Evolutionary conservation across 192 early-diverging fungal genomes (phyloP).

Genomic region (Obelidium mucronatum): DNA sequence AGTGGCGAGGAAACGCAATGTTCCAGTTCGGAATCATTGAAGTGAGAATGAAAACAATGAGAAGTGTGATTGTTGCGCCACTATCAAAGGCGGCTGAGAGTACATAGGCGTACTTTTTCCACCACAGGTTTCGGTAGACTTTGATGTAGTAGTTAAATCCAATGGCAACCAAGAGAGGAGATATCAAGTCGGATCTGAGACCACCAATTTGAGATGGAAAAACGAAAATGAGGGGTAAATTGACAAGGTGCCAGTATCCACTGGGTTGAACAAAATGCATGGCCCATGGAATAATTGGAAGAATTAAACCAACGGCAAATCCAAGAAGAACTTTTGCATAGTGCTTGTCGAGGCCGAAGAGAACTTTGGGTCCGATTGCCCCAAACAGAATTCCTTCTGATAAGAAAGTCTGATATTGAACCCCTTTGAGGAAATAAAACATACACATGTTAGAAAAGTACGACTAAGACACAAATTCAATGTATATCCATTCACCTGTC

Average conservation of each 20-base stretch:
- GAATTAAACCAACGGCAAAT: constrained; percentile 36
- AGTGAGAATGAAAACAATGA: constrained; percentile 25
- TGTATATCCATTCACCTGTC: too few relatives aligned
- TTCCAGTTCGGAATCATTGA: not conserved
- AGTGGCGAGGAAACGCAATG: constrained; percentile 15
- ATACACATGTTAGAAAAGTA: not conserved
- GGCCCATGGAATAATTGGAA: constrained; percentile 39
- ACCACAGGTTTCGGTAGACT: constrained; percentile 46
- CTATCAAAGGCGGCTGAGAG: constrained; percentile 67
- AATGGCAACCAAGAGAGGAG: constrained; percentile 19
- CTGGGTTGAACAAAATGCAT: constrained; percentile 16
- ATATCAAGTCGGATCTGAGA: constrained; percentile 15
- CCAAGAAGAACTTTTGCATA: constrained; percentile 28
- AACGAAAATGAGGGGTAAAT: constrained; percentile 37
- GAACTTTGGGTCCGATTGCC: constrained; percentile 40
- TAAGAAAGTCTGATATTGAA: constrained; percentile 31
- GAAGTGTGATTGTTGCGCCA: constrained; percentile 53
- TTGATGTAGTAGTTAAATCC: constrained; percentile 29
- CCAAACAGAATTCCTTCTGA: constrained; percentile 45
- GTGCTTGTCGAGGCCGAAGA: constrained; percentile 28
- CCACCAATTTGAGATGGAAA: constrained; percentile 3
- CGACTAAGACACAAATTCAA: not conserved
- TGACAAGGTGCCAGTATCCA: constrained; percentile 37
- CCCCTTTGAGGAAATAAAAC: not conserved
- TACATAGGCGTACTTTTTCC: constrained; percentile 74